Evolutionary conservation across 208 protist genomes (phyloP), one percentile per base, ranked within the genome.

Genomic region (Trypanosoma avium): DNA sequence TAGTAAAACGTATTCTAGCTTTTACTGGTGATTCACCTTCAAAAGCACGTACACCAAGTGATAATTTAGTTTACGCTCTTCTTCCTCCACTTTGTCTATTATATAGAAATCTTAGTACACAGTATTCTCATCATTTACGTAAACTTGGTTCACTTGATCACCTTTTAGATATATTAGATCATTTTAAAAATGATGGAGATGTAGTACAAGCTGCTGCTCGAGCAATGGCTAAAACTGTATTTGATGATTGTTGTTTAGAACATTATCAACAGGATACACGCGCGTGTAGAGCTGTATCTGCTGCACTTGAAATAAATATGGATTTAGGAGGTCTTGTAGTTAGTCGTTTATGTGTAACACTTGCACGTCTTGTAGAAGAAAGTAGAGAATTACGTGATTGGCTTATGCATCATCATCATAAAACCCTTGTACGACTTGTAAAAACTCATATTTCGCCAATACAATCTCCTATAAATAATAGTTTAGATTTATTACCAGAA

Each of bases 141-240:
- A 76, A 73, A 45, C 61, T 84, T 24, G 78, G 78, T 50, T 74
- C 78, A 3, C 67, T 88, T 17, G 60, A 68, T 12, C 67, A 65
- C n/a, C 55, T 91, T 24, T 30, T 81, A 19, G 54, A 63, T 33
- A 63, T 84, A 29, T 66, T 92, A 10, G 70, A 76, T 15, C 45
- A n/a, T 24, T 71, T 68, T 48, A 54, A 58, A 19, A 35, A 47
- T 2, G 58, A 82, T 58, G 56, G 19, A 13, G 61, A 70, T 49
- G 70, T 84, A 2, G 78, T 88, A 49, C 75, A 84, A 71, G 79
- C 81, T 33, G 71, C 71, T 8, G 70, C 86, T 13, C 82, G 86
- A 19, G 75, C 77, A 6, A 63, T 93, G 55, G 81, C 84, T 30
- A 93, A 90, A 71, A 61, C 82, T 8, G 77, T 81, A n/a, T 90